A percentile compares a stretch with the other conserved stretches of the same genome.
These are phyloP conservation scores for Coniochaeta sp. DNA, from an alignment of 2,329 filamentous ascomycete species.

Conservation along the genomic window DNA sequence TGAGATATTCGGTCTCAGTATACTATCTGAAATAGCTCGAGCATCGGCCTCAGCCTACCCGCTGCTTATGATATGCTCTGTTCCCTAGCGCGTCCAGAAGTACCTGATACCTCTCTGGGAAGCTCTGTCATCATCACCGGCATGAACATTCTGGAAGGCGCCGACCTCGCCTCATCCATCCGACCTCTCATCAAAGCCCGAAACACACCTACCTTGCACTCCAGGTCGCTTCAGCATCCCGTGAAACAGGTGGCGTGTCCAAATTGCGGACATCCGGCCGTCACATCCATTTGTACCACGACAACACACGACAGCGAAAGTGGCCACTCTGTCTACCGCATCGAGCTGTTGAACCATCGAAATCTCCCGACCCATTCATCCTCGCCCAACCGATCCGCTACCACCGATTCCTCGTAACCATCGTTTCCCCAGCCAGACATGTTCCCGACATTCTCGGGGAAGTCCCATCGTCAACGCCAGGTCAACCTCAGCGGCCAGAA, in stretches of 20 bases:
- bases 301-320: not conserved
- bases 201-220: not conserved
- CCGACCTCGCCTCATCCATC: not conserved
- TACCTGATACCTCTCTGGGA: not conserved
- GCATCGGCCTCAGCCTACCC: too few species aligned
- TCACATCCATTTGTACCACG: not conserved
- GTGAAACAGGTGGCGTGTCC: not conserved
- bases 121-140: not conserved
- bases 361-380: not conserved
- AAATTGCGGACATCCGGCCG: not conserved
- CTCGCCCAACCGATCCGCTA: not conserved
- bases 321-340: not conserved
- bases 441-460: slow-evolving; percentile 91
- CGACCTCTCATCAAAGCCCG: slow-evolving; percentile 65
- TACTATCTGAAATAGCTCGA: too few species aligned
- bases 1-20: too few species aligned
- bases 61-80: too few species aligned
- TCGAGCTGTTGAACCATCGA: not conserved
- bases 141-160: slow-evolving; percentile 7
- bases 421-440: slow-evolving; percentile 38
- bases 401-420: not conserved
- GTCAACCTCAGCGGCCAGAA: slow-evolving; percentile 85
- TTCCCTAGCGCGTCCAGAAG: not conserved
- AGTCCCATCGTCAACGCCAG: slow-evolving; percentile 75
- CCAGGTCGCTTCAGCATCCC: not conserved